phyloP scores from a whole-genome alignment of 805 yeast genomes.

The Monosporozyma aquatica region DNA sequence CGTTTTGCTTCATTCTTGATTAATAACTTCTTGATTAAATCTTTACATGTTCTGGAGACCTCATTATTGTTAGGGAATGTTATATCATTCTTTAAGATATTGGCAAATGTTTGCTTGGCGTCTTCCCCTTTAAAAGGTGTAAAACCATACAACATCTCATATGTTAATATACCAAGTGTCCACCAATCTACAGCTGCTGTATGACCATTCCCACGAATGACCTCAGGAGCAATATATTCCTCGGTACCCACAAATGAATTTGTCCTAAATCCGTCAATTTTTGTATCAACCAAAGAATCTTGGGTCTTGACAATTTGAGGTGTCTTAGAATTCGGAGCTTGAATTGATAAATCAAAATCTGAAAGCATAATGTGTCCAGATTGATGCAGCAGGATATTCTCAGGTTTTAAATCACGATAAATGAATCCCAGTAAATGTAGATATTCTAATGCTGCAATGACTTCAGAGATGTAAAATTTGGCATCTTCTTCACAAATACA shows the following conservation, averaged over 20 bases:
- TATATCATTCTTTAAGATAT: conserved; percentile 77
- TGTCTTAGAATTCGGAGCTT: conserved; percentile 62
- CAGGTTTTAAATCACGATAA: conserved; percentile 94
- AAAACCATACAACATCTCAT: conserved; percentile 91
- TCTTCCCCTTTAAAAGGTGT: conserved; percentile 94
- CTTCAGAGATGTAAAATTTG: conserved; percentile 90
- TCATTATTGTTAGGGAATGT: conserved; percentile 61
- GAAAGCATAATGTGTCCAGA: conserved; percentile 97
- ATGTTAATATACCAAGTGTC: conserved; percentile 90
- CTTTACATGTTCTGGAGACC: conserved; percentile 68
- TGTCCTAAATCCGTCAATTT: conserved; percentile 91
- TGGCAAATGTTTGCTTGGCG: conserved; percentile 82
- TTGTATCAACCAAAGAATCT: conserved; percentile 60
- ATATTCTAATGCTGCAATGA: conserved; percentile 92
- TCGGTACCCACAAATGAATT: conserved; percentile 98
- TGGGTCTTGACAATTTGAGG: conserved; percentile 38
- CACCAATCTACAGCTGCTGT: conserved; percentile 99
- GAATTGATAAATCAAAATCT: conserved; percentile 92
- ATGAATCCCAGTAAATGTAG: conserved; percentile 95
- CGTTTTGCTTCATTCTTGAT: conserved; percentile 85
- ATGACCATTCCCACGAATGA: conserved; percentile 92
- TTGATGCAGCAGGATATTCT: conserved; percentile 85
- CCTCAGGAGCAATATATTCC: conserved; percentile 98
- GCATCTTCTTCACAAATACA: conserved; percentile 86
- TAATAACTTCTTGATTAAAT: conserved; percentile 67